A percentile compares a stretch with the other conserved stretches of the same genome.
Evolutionary conservation across 2,329 filamentous ascomycete genomes (phyloP).

Genomic region (Coniochaeta sp.): DNA sequence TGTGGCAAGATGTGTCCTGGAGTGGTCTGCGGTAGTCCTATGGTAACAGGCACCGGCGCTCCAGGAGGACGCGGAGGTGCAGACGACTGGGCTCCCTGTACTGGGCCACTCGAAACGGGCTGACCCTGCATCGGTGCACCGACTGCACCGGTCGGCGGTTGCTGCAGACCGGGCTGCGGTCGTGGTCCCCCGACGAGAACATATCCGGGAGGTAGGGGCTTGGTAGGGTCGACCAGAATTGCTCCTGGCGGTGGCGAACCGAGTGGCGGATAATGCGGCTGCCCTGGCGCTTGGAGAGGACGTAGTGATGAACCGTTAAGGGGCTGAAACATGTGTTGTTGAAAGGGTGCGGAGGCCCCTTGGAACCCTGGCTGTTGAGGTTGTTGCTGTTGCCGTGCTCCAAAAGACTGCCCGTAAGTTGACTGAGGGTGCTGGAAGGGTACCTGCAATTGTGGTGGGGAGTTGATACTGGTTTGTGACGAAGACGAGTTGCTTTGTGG

Average conservation of each 20-base stretch:
- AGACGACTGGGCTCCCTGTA: neutral
- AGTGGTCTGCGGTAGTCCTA: neutral
- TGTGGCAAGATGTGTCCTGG: neutral
- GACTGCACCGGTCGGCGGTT: neutral
- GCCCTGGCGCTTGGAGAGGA: neutral
- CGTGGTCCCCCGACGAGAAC: constrained; percentile 1
- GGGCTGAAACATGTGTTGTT: neutral
- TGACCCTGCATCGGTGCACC: neutral
- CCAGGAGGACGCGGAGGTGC: neutral
- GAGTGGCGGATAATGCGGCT: neutral
- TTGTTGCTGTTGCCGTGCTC: neutral
- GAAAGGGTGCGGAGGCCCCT: neutral
- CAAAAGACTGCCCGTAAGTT: neutral
- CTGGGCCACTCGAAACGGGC: neutral
- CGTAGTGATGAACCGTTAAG: neutral
- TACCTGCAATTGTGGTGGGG: neutral
- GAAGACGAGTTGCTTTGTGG: neutral
- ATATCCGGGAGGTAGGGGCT: neutral
- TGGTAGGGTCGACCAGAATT: neutral
- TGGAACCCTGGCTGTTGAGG: neutral
- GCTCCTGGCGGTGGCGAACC: neutral
- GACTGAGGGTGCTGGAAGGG: neutral
- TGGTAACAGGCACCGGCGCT: neutral
- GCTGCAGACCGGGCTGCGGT: neutral
- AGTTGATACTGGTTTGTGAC: neutral